phyloP scores from a whole-genome alignment of 495 filamentous ascomycete species.

The Clavariopsis aquatica region DNA sequence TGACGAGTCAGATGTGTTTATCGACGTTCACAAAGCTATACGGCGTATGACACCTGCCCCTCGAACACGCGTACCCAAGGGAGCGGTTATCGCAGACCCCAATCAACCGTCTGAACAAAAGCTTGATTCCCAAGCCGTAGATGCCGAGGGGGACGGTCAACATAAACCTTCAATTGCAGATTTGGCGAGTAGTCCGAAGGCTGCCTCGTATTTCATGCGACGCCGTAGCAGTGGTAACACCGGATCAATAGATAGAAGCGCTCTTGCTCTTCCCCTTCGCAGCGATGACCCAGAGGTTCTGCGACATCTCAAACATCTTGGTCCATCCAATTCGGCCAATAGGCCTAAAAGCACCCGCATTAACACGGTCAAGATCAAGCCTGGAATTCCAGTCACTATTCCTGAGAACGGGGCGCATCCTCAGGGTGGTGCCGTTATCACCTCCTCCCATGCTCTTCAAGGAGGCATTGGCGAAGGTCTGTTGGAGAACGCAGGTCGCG shows the following conservation, averaged over 20 bases:
- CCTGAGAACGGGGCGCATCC: constrained; percentile 18
- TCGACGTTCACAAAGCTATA: constrained; percentile 96
- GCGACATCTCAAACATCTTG: constrained; percentile 85
- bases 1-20: constrained; percentile 91
- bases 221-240: constrained; percentile 42
- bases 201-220: constrained; percentile 49
- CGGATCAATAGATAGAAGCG: constrained; percentile 23
- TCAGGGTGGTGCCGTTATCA: constrained; percentile 6
- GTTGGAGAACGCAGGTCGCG: constrained; percentile 52
- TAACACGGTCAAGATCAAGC: constrained; percentile 88
- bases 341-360: constrained; percentile 82
- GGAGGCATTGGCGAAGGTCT: constrained; percentile 58
- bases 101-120: constrained; percentile 13
- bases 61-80: constrained; percentile 60
- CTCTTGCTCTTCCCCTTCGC: constrained; percentile 35
- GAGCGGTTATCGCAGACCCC: constrained; percentile 49
- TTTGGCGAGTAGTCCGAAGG: constrained; percentile 18
- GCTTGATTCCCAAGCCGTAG: constrained; percentile 6
- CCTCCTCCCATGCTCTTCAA: constrained; percentile 39
- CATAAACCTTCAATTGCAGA: constrained; percentile 23
- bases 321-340: constrained; percentile 86
- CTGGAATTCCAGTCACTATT: constrained; percentile 45
- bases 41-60: constrained; percentile 72
- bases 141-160: neutral
- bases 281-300: constrained; percentile 62